Evolutionary conservation across 768 basidiomycete species (phyloP).

Genomic region (Mycena pura): DNA sequence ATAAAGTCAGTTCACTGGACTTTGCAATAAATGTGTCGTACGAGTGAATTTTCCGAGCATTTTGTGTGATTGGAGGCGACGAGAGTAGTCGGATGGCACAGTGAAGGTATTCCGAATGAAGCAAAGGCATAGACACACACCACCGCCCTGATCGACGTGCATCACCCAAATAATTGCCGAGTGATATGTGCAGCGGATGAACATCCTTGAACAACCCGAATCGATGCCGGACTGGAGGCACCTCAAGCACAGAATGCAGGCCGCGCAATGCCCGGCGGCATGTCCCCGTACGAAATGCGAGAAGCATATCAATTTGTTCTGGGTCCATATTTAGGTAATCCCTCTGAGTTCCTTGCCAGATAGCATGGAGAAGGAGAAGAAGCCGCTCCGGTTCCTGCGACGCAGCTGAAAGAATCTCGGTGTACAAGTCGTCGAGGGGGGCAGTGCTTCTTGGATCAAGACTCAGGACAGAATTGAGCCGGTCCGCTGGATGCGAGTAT

Average conservation of each 20-base stretch:
- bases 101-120: background rate
- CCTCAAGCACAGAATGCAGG: background rate
- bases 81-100: background rate
- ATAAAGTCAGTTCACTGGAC: background rate
- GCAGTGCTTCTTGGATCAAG: background rate
- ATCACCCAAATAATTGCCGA: background rate
- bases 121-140: background rate
- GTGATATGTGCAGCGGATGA: background rate
- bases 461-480: background rate
- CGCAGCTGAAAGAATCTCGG: background rate
- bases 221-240: background rate
- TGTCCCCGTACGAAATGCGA: background rate
- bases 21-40: background rate
- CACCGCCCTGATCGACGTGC: background rate
- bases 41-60: background rate
- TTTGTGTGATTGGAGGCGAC: background rate
- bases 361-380: background rate
- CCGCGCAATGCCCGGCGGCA: background rate
- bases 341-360: background rate
- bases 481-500: background rate
- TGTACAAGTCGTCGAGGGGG: conserved; percentile 5
- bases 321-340: background rate
- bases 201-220: background rate
- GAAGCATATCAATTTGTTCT: background rate
- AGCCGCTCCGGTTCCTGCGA: background rate